Conservation (phyloP, 2,329 filamentous ascomycete genomes). For the Coleophoma crateriformis region DNA sequence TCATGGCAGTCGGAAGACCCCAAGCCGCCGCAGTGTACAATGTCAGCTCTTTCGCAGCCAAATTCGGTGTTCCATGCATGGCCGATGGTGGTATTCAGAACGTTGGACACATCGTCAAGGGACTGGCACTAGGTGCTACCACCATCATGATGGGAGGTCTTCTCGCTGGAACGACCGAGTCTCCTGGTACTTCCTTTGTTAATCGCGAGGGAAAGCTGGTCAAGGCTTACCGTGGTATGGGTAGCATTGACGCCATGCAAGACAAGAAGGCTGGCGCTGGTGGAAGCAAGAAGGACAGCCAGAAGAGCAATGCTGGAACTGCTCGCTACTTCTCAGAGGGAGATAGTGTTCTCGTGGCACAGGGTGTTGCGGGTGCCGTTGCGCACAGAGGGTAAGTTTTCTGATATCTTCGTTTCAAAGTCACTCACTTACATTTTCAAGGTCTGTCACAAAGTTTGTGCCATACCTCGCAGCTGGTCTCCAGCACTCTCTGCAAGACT, state of each 20-base stretch:
- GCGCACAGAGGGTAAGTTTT: constrained; percentile 59
- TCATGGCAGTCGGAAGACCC: constrained; percentile 97
- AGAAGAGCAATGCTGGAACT: constrained; percentile 87
- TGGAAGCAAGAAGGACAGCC: constrained; percentile 53
- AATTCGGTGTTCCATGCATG: constrained; percentile 95
- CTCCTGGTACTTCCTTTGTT: constrained; percentile 93
- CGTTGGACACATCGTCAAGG: constrained; percentile 98
- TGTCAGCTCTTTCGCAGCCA: constrained; percentile 82
- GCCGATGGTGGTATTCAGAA: constrained; percentile 98
- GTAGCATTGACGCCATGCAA: constrained; percentile 98
- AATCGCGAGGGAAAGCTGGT: constrained; percentile 95
- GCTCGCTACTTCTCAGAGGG: constrained; percentile 98
- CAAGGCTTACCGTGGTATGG: constrained; percentile 99
- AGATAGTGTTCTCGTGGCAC: constrained; percentile 88
- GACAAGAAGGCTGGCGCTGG: constrained; percentile 93
- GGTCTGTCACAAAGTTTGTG: constrained; percentile 85
- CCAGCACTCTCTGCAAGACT: constrained; percentile 96
- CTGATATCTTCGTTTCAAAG: neutral
- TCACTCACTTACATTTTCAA: constrained; percentile 2
- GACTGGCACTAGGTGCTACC: constrained; percentile 85
- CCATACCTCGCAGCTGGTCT: constrained; percentile 93
- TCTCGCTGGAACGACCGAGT: constrained; percentile 94
- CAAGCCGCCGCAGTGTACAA: constrained; percentile 91
- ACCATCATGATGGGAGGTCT: constrained; percentile 99
- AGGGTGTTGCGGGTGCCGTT: constrained; percentile 87